Evolutionary conservation across 305 asterid species (phyloP), one percentile per base, ranked within the genome.

Genomic region (Caryopteris hybrid): DNA sequence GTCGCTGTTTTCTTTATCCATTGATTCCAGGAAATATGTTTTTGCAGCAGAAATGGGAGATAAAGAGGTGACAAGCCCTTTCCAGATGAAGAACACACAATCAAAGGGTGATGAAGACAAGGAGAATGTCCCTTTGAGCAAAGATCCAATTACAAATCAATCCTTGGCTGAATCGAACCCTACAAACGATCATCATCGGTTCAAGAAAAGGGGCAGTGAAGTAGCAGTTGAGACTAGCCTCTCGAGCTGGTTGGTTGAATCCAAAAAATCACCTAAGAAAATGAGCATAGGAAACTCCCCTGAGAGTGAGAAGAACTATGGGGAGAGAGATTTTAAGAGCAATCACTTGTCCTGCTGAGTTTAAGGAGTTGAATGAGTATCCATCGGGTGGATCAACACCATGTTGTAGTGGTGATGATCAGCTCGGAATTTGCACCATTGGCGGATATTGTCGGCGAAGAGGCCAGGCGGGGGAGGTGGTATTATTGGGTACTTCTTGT

Each of bases 1-100:
- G 18, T 85, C 95, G 13, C 71, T 88, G 25, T 86, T 86, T 70
- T 82, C 95, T 0, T 56, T 83, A 63, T 84, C 92, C 21, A 79
- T 88, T 62, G 95, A 83, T 60, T 84, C 92, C 0, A 79, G 83
- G 57, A 83, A 56, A 67, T 81, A 77, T 1, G 36, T 43, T 55
- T 73, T 34, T n/a, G 58, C 60, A 12, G 61, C 33, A 12, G 86
- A 79, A 34, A 36, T 62, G 38, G 80, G 56, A 42, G 89, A 81
- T 6, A 81, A 53, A 52, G 95, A 87, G 74, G 95, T 85, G 38
- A 83, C 51, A 25, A 87, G 85, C 50, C 71, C 85, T 6, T 33
- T 78, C 17, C 75, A 80, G 66, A 23, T 47, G 47, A 74, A 78
- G 43, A 61, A 17, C 66, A 2, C 63, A 22, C 10, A 59, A 23